Evolutionary conservation across 306 rosid genomes (phyloP).

Genomic region (Begonia fuchsioides): DNA sequence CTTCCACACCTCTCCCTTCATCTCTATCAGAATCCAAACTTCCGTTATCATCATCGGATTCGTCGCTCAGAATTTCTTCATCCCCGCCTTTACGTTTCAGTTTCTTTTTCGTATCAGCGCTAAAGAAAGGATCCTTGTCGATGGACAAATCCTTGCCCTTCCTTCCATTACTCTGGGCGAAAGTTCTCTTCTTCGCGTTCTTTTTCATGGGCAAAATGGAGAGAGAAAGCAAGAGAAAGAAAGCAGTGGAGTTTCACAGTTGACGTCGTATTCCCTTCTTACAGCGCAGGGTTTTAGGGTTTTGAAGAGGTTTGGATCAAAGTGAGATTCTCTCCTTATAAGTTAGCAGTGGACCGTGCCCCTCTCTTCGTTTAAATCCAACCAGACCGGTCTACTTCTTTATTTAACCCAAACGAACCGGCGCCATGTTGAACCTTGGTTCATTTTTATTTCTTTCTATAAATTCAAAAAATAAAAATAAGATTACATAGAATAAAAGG

Average conservation of each 20-base stretch:
- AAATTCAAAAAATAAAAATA: too few relatives aligned
- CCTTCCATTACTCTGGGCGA: slow-evolving; percentile 14
- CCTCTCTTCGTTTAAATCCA: too few relatives aligned
- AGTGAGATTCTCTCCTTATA: too few relatives aligned
- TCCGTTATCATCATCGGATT: slow-evolving; percentile 37
- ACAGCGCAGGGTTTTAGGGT: background rate
- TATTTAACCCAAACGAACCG: too few relatives aligned
- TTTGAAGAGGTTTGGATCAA: background rate
- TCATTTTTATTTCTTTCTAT: too few relatives aligned
- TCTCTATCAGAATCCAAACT: slow-evolving; percentile 13
- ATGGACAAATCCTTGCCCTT: slow-evolving; percentile 17
- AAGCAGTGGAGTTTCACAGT: background rate
- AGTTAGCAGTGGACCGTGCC: too few relatives aligned
- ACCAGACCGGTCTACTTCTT: too few relatives aligned
- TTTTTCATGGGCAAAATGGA: slow-evolving; percentile 22
- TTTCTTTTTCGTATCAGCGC: slow-evolving; percentile 39
- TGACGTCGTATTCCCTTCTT: background rate
- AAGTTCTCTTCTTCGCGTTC: slow-evolving; percentile 27
- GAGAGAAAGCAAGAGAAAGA: background rate
- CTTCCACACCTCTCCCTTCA: slow-evolving; percentile 10
- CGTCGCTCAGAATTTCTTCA: slow-evolving; percentile 50
- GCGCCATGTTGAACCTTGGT: too few relatives aligned
- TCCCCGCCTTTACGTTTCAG: slow-evolving; percentile 26
- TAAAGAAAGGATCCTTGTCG: slow-evolving; percentile 42
- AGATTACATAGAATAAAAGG: too few relatives aligned